A percentile compares a stretch with the other conserved stretches of the same genome.
phyloP scores from a whole-genome alignment of 2,329 filamentous ascomycete species.

The Juglanconis sp. region DNA sequence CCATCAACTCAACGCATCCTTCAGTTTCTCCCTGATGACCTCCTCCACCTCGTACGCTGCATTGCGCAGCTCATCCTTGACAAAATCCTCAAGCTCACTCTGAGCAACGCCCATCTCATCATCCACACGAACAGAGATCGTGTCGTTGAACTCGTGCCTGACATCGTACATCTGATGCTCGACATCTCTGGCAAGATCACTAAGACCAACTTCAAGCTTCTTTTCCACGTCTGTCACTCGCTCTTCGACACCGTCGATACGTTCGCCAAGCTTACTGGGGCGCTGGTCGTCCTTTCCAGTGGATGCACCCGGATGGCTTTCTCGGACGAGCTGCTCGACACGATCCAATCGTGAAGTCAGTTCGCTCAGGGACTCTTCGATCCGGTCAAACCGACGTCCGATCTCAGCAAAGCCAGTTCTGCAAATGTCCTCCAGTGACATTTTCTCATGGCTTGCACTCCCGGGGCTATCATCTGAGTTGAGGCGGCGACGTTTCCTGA shows the following conservation, averaged over 20 bases:
- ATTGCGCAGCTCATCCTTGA: slow-evolving; percentile 14
- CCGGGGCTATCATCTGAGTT: background rate
- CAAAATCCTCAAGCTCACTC: slow-evolving; percentile 15
- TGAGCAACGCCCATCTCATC: slow-evolving; percentile 16
- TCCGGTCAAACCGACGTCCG: slow-evolving; percentile 13
- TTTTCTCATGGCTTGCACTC: background rate
- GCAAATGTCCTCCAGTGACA: slow-evolving; percentile 13
- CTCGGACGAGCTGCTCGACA: slow-evolving; percentile 6
- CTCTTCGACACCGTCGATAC: slow-evolving; percentile 8
- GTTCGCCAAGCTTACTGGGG: background rate
- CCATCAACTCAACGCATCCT: background rate
- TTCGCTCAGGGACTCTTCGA: slow-evolving; percentile 6
- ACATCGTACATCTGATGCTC: slow-evolving; percentile 11
- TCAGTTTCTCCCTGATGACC: slow-evolving; percentile 9
- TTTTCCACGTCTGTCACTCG: slow-evolving; percentile 7
- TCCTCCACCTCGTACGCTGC: slow-evolving; percentile 15
- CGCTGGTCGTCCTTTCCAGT: background rate
- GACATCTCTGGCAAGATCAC: slow-evolving; percentile 5
- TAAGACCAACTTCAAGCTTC: slow-evolving; percentile 10
- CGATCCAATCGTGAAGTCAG: slow-evolving; percentile 6
- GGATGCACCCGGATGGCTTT: background rate
- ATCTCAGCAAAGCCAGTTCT: slow-evolving; percentile 14
- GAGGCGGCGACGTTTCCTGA: slow-evolving; percentile 11
- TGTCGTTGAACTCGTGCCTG: slow-evolving; percentile 11
- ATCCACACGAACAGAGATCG: slow-evolving; percentile 10